A percentile compares a stretch with the other conserved stretches of the same genome.
Evolutionary conservation across 2,329 filamentous ascomycete species (phyloP).

Genomic region (Hymenoscyphus fructigenus): DNA sequence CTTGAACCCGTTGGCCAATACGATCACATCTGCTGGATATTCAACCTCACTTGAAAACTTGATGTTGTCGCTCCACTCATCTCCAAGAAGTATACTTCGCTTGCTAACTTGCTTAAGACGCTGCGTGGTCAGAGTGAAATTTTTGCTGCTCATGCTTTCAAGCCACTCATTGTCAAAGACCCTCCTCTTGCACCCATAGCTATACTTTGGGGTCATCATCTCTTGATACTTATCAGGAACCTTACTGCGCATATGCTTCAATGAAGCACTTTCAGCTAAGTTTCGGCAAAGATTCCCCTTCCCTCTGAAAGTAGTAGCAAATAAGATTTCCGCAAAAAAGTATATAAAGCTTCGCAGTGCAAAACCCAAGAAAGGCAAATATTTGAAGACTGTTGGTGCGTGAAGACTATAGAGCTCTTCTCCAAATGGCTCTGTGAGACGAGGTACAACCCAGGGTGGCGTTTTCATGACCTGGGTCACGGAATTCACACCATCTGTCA

Average conservation of each 20-base stretch:
- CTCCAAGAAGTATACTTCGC: too few species aligned
- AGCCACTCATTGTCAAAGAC: conserved; percentile 55
- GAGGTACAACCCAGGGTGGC: conserved; percentile 32
- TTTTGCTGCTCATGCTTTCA: conserved; percentile 46
- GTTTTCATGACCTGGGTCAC: conserved; percentile 60
- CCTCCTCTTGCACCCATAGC: conserved; percentile 56
- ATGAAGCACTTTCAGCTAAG: conserved; percentile 43
- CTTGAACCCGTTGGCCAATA: conserved; percentile 59
- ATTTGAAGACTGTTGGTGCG: too few species aligned
- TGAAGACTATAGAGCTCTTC: too few species aligned
- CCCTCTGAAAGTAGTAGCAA: too few species aligned
- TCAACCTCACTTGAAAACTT: too few species aligned
- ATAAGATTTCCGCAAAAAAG: too few species aligned
- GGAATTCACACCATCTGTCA: conserved; percentile 45
- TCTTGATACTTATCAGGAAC: conserved; percentile 57
- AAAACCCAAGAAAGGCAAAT: too few species aligned
- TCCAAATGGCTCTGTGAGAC: too few species aligned
- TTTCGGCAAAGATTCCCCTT: too few species aligned
- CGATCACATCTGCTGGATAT: conserved; percentile 56
- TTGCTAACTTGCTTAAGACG: conserved; percentile 48
- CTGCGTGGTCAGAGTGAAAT: conserved; percentile 53
- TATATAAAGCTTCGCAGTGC: too few species aligned
- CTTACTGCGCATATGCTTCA: conserved; percentile 44
- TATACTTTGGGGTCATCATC: conserved; percentile 56
- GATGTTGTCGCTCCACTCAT: conserved; percentile 37